phyloP scores from a whole-genome alignment of 768 basidiomycete genomes.

The Mycena galericulata region DNA sequence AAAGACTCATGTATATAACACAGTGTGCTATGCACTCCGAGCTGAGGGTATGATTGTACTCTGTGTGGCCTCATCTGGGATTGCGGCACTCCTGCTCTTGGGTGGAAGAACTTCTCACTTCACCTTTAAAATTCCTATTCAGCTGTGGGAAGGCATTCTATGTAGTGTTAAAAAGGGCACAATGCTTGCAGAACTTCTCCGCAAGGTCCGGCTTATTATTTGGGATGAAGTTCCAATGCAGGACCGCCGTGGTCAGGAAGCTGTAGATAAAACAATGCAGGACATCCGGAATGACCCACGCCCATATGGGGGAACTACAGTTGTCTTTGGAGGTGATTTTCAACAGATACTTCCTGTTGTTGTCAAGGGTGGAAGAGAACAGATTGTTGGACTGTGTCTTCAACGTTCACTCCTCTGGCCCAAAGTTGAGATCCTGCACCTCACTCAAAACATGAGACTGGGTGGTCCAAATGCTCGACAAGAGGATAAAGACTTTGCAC shows the following conservation, averaged over 20 bases:
- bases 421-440: background rate
- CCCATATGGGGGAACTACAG: constrained; percentile 39
- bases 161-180: constrained; percentile 46
- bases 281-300: constrained; percentile 40
- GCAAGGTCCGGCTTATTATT: constrained; percentile 44
- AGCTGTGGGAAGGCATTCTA: constrained; percentile 10
- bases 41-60: constrained; percentile 49
- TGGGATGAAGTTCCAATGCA: constrained; percentile 51
- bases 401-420: constrained; percentile 9
- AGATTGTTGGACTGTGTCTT: constrained; percentile 23
- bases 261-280: constrained; percentile 46
- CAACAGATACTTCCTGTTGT: constrained; percentile 22
- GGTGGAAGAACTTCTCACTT: constrained; percentile 64
- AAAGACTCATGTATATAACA: constrained; percentile 11
- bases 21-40: constrained; percentile 47
- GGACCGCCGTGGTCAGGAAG: constrained; percentile 45
- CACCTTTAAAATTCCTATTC: constrained; percentile 58
- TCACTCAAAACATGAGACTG: constrained; percentile 11
- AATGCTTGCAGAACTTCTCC: constrained; percentile 42
- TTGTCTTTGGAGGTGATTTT: no score
- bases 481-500: constrained; percentile 26
- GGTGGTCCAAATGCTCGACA: background rate
- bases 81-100: constrained; percentile 57
- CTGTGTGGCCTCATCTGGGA: constrained; percentile 63
- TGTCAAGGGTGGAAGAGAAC: constrained; percentile 17